Evolutionary conservation across 2,329 filamentous ascomycete species (phyloP).

Genomic region (Colletotrichum melonis): DNA sequence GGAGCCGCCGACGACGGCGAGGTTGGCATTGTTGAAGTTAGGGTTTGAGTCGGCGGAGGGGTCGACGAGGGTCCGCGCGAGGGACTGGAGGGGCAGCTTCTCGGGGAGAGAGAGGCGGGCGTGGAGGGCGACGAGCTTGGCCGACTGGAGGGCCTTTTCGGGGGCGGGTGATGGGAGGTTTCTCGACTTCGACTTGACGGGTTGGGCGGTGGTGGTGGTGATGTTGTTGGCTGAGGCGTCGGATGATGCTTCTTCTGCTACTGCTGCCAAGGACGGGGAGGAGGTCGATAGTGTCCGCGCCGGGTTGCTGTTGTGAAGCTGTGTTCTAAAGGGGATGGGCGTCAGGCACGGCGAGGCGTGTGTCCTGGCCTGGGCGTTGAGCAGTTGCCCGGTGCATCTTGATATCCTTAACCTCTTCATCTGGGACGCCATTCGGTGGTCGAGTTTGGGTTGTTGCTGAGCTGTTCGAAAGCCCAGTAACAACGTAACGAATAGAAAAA

Average conservation of each 20-base stretch:
- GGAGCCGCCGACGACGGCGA: slow-evolving; percentile 83
- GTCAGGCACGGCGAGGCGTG: slow-evolving; percentile 30
- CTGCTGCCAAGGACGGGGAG: slow-evolving; percentile 14
- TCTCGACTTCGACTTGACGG: slow-evolving; percentile 43
- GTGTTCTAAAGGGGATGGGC: slow-evolving; percentile 35
- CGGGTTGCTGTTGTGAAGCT: slow-evolving; percentile 10
- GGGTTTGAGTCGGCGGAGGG: slow-evolving; percentile 83
- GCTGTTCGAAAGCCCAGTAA: neutral
- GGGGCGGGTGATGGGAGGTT: slow-evolving; percentile 77
- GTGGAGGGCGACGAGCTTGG: slow-evolving; percentile 93
- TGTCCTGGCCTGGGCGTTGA: slow-evolving; percentile 45
- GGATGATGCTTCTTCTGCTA: neutral
- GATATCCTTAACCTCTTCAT: slow-evolving; percentile 57
- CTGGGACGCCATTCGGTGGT: slow-evolving; percentile 21
- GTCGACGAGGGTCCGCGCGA: slow-evolving; percentile 88
- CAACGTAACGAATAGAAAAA: neutral
- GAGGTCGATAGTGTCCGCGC: slow-evolving; percentile 24
- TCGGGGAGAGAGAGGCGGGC: slow-evolving; percentile 85
- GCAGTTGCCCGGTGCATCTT: slow-evolving; percentile 54
- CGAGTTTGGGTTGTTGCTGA: slow-evolving; percentile 1
- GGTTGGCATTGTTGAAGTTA: slow-evolving; percentile 88
- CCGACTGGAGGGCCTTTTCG: slow-evolving; percentile 74
- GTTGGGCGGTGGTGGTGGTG: slow-evolving; percentile 45
- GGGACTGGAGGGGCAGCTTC: slow-evolving; percentile 85
- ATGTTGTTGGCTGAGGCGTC: slow-evolving; percentile 38